These are phyloP conservation scores for Camellia lanceoleosa DNA, from an alignment of 148 eudicot genomes.

Conservation along the genomic window DNA sequence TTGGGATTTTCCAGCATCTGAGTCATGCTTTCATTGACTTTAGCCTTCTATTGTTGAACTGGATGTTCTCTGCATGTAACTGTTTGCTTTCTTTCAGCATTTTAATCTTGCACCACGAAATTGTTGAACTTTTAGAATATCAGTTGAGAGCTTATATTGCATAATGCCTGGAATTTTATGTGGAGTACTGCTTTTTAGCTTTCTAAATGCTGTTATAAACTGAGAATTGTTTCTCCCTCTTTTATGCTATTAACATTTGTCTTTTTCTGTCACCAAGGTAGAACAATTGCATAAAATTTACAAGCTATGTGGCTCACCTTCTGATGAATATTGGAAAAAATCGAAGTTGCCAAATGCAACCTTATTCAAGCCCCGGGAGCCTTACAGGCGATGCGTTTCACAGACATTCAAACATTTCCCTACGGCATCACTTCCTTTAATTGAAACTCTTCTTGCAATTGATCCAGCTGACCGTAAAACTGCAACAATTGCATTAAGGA, in stretches of 20 bases:
- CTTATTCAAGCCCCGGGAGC: constrained; percentile 71
- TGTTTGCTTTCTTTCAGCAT: neutral
- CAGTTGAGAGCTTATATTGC: neutral
- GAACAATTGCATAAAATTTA: constrained; percentile 82
- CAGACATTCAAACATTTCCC: constrained; percentile 70
- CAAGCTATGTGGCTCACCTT: constrained; percentile 85
- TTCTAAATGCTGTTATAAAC: neutral
- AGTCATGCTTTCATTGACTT: neutral
- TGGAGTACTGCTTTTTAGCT: neutral
- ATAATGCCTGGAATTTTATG: neutral
- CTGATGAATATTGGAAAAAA: constrained; percentile 87
- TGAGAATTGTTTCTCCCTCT: neutral
- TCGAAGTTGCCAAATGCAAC: constrained; percentile 85
- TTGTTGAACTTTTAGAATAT: neutral
- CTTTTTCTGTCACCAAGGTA: constrained; percentile 43
- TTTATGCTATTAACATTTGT: constrained; percentile 11
- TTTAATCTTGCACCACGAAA: neutral
- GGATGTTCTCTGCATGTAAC: neutral
- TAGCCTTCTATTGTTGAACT: neutral
- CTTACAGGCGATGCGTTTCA: constrained; percentile 66
- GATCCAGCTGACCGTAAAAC: constrained; percentile 76
- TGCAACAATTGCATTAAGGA: constrained; percentile 72
- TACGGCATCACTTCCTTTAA: constrained; percentile 58
- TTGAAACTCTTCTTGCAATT: constrained; percentile 76
- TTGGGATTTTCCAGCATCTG: constrained; percentile 1